A percentile compares a stretch with the other conserved stretches of the same genome.
These are phyloP conservation scores for Trebouxia sp. DNA, from an alignment of 139 green algal species.

Conservation along the genomic window DNA sequence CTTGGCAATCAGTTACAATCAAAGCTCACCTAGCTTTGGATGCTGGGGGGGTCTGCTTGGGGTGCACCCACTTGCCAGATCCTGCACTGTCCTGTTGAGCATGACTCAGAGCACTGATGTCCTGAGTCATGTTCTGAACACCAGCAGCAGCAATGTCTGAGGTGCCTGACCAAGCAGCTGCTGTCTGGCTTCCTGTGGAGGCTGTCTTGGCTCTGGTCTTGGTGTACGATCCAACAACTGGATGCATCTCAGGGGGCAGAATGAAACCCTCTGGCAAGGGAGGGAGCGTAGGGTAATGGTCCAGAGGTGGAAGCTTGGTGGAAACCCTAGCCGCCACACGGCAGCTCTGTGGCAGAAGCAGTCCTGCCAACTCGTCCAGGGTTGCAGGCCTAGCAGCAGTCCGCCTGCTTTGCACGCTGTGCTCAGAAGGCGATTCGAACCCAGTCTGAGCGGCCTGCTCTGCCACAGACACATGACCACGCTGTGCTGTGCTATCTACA, in stretches of 20 bases:
- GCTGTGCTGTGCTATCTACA: no score
- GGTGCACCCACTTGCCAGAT: neutral
- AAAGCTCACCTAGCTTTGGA: neutral
- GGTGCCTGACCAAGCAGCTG: neutral
- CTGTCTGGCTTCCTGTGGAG: slow-evolving; percentile 1
- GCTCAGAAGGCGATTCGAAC: neutral
- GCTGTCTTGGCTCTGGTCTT: neutral
- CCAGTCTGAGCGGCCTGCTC: neutral
- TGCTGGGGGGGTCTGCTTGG: neutral
- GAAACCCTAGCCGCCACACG: slow-evolving; percentile 14
- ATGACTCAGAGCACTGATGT: no score
- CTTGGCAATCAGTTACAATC: no score
- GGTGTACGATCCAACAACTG: slow-evolving; percentile 7
- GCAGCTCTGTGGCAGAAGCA: slow-evolving; percentile 26
- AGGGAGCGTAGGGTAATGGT: slow-evolving; percentile 10
- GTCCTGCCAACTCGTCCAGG: slow-evolving; percentile 18
- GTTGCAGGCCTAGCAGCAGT: no score
- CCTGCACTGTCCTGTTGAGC: neutral
- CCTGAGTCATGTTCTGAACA: neutral
- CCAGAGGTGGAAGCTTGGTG: slow-evolving; percentile 8
- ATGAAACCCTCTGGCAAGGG: neutral
- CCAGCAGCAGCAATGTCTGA: neutral
- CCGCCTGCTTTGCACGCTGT: slow-evolving; percentile 21
- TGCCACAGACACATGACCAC: no score
- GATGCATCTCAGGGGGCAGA: slow-evolving; percentile 20